Base-by-base conservation (phyloP, 352 stramenopile species). In the Phytophthora palmivora region DNA sequence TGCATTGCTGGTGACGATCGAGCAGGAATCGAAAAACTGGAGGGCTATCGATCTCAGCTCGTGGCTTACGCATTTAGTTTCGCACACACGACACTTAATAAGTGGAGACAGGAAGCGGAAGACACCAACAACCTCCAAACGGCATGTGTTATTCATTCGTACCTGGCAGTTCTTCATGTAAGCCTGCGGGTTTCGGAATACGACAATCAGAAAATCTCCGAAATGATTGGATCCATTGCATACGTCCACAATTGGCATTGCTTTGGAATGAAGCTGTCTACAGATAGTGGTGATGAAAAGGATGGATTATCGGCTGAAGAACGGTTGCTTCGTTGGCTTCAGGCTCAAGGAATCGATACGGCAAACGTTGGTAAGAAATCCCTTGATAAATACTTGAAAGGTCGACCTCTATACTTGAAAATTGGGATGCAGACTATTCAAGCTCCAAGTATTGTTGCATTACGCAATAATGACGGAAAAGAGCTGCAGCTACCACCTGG, bases 171-270 rank as follows among this genome's bases (percentile, higher is more conserved):
- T 30, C 58, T 96, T 43, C 84, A 91, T 58, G 75, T 89, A 24
- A 90, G 82, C 36, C 72, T 96, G 46, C 79, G 79, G 0, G 46
- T 70, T 33, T 80, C 79, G 0, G 85, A 94, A 63, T 95, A 95
- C 48, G 87, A 86, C 7, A 28, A 61, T 12, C 70, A 91, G 16
- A 82, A 86, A 16, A 72, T 96, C 11, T 80, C 82, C 0, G 65
- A 75, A 18, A 81, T 96, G 66, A 77, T 96, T 39, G 88, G 88
- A 4, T 94, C 87, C 12, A 79, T 97, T 38, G 86, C 84, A 7
- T 96, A 94, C 33, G 84, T 97, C 22, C 85, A 89, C 19, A 97
- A 96, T 59, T 97, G 89, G 89, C 89, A 97, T 63, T 94, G 89
- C 58, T 97, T 97, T 56, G 89, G 89, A 0, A 92, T 96, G 83